Evolutionary conservation across 768 basidiomycete species (phyloP).

Genomic region (Trametes punicea): DNA sequence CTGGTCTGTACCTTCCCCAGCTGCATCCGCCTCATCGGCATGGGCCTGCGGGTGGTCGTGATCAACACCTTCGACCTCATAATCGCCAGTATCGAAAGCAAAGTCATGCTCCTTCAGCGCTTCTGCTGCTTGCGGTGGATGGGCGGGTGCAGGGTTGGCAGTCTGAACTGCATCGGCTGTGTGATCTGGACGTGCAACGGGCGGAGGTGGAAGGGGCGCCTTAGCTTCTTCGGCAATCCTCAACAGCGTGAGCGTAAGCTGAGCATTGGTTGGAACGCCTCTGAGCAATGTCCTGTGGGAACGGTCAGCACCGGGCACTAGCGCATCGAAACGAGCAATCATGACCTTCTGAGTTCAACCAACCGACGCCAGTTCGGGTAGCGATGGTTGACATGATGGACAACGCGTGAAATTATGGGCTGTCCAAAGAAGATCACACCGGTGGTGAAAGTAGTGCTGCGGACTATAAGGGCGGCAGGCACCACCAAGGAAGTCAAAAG

Average conservation of each 20-base stretch:
- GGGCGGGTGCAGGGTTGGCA: conserved; percentile 1
- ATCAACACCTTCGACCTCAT: conserved; percentile 42
- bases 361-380: conserved; percentile 37
- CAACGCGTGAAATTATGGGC: conserved; percentile 32
- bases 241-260: conserved; percentile 40
- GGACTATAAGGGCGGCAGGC: conserved; percentile 30
- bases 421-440: conserved; percentile 41
- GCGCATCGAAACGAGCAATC: conserved; percentile 1
- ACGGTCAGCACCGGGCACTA: neutral
- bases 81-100: conserved; percentile 24
- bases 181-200: conserved; percentile 14
- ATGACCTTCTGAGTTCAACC: conserved; percentile 37
- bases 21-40: conserved; percentile 46
- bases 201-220: conserved; percentile 39
- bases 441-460: conserved; percentile 29
- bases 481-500: conserved; percentile 31
- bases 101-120: conserved; percentile 16
- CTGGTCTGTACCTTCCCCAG: conserved; percentile 35
- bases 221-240: conserved; percentile 38
- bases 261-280: conserved; percentile 43
- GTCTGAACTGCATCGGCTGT: conserved; percentile 7
- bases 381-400: conserved; percentile 30
- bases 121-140: conserved; percentile 17
- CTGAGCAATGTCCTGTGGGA: conserved; percentile 32
- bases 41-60: conserved; percentile 38